phyloP scores from a whole-genome alignment of 345 rosid genomes.

The Acer campestre region DNA sequence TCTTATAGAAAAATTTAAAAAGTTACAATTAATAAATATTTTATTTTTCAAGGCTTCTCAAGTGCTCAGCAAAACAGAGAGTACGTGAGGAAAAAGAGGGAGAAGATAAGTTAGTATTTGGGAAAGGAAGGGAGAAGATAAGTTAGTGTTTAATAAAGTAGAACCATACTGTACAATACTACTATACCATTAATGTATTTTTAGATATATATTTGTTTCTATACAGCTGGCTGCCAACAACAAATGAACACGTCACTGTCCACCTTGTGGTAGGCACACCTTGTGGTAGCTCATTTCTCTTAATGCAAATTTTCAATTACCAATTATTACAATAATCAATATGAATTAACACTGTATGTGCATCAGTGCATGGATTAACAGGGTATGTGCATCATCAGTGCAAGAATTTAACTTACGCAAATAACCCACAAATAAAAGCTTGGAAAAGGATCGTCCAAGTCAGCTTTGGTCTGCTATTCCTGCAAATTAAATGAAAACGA shows the following conservation, averaged over 20 bases:
- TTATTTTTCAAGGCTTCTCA: background rate
- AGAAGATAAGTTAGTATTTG: background rate
- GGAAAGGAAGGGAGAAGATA: background rate
- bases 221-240: background rate
- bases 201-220: too few species aligned
- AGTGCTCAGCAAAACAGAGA: background rate
- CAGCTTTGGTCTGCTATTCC: conserved; percentile 51
- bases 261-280: too few species aligned
- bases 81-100: too few species aligned
- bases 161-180: background rate
- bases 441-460: conserved; percentile 44
- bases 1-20: too few species aligned
- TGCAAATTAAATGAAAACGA: background rate
- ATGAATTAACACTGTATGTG: too few species aligned
- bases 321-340: too few species aligned
- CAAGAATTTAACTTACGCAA: conserved; percentile 40
- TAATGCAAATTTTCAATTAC: too few species aligned
- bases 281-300: too few species aligned
- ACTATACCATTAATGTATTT: background rate
- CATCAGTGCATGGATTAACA: background rate
- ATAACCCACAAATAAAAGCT: conserved; percentile 47
- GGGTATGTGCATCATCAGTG: background rate
- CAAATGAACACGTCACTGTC: background rate
- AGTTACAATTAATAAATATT: background rate
- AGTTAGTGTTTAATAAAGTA: background rate